Base-by-base conservation (phyloP, 352 stramenopile genomes). In the Globisporangium recalcitrans region DNA sequence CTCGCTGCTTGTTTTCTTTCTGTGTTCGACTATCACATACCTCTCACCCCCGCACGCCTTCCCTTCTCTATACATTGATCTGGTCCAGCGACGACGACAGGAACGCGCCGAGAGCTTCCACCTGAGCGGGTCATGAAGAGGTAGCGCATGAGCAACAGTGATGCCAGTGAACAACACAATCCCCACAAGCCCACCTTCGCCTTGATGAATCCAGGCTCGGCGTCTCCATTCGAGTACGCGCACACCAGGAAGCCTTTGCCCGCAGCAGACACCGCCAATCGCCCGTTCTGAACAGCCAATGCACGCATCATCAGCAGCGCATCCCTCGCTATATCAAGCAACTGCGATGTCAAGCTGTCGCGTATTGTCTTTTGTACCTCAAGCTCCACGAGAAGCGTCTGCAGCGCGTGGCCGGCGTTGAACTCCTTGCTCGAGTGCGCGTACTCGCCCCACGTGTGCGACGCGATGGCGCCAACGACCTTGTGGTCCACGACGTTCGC, bases 401-500 rank as follows among this genome's bases (percentile, higher is more conserved):
- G 70, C 4, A 95, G 71, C 29, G 86, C 69, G 11, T 77, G 71
- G 4, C 69, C 70, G 14, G 75, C 73, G 42, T 77, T 74, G 58
- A 85, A 82, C 44, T 95, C 85, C 69, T 85, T 86, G 44, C 78
- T 75, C 9, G 86, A 75, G 64, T 92, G 81, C 22, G 86, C 60
- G 58, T 91, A 93, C 63, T 95, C 86, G 27, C 78, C 75, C 86
- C 86, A 95, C 34, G 85, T 91, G 68, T 95, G 84, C 29, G 87
- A 78, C 13, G 82, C 82, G 60, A 95, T 93, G 24, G 87, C 87
- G 48, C 83, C 87, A 48, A 95, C 79, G 36, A 95, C 87, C 54
- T 95, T 95, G 70, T 89, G 75, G 56, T 95, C 87, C 21, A 89
- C 72, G 24, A 58, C 55, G 7, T 81, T 78, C 54, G 63, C 75